Conservation (phyloP, 2,329 filamentous ascomycete species). For the Chaetomium globosum region DNA sequence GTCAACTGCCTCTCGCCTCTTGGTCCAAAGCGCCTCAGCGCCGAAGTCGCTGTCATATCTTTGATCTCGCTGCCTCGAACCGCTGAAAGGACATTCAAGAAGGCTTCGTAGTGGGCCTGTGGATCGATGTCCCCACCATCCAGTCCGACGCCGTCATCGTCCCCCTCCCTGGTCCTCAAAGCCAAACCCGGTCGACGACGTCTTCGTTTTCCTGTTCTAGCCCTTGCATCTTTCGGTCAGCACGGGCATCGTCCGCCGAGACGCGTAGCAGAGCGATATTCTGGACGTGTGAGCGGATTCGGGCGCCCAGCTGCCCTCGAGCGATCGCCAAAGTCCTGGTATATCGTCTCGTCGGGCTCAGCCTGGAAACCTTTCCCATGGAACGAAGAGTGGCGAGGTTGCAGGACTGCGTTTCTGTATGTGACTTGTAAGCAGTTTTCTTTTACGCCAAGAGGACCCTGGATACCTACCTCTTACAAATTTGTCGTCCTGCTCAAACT, state of each 20-base stretch:
- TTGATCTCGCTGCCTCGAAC: slow-evolving; percentile 3
- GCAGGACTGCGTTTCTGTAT: slow-evolving; percentile 10
- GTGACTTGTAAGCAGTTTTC: background rate
- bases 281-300: slow-evolving; percentile 15
- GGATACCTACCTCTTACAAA: too few species aligned
- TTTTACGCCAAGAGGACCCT: background rate
- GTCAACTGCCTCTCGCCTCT: slow-evolving; percentile 10
- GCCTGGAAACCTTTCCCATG: slow-evolving; percentile 13
- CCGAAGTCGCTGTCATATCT: background rate
- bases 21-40: slow-evolving; percentile 9
- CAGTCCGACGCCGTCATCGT: too few species aligned
- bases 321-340: slow-evolving; percentile 12
- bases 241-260: slow-evolving; percentile 18
- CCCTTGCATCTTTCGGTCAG: slow-evolving; percentile 10
- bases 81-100: too few species aligned
- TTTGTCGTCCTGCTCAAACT: too few species aligned
- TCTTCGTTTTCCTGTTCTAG: slow-evolving; percentile 8
- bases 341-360: slow-evolving; percentile 9
- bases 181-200: background rate
- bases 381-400: slow-evolving; percentile 9
- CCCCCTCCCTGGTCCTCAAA: background rate
- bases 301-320: slow-evolving; percentile 9
- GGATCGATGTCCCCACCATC: too few species aligned
- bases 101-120: too few species aligned
- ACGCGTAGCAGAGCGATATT: slow-evolving; percentile 14